A percentile compares a stretch with the other conserved stretches of the same genome.
These are phyloP conservation scores for Aspergillus hancockii DNA, from an alignment of 495 filamentous ascomycete genomes.

Conservation along the genomic window DNA sequence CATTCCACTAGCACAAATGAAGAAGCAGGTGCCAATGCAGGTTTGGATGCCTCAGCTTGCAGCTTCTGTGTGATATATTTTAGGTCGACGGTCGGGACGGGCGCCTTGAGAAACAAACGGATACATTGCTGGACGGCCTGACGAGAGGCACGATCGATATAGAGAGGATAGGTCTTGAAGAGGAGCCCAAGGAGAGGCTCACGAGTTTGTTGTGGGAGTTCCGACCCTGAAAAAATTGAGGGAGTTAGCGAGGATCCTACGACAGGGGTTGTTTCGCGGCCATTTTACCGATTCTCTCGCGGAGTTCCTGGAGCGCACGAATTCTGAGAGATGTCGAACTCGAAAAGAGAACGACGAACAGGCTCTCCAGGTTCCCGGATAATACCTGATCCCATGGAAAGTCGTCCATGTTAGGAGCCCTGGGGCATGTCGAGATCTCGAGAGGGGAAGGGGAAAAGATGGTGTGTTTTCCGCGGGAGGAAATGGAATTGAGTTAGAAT, in stretches of 20 bases:
- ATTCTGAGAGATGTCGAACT: constrained; percentile 51
- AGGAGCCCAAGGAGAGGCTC: constrained; percentile 64
- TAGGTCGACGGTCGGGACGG: constrained; percentile 50
- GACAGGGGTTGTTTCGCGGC: constrained; percentile 8
- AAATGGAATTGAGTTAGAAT: constrained; percentile 9
- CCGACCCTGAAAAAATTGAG: constrained; percentile 26
- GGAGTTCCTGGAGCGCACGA: constrained; percentile 50
- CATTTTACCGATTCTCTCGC: constrained; percentile 45
- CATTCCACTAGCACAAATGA: constrained; percentile 91
- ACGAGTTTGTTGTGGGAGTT: constrained; percentile 36
- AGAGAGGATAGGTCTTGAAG: constrained; percentile 83
- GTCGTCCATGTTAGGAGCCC: constrained; percentile 44
- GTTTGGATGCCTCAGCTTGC: constrained; percentile 67
- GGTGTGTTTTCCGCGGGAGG: constrained; percentile 24
- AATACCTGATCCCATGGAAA: constrained; percentile 53
- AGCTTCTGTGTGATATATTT: constrained; percentile 59
- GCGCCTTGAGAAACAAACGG: constrained; percentile 58
- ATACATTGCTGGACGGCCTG: constrained; percentile 79
- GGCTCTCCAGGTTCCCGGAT: constrained; percentile 47
- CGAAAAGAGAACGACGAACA: constrained; percentile 46
- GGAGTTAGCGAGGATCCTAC: constrained; percentile 2
- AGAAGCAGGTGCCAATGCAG: constrained; percentile 70
- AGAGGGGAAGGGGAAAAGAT: constrained; percentile 15
- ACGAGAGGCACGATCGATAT: constrained; percentile 81
- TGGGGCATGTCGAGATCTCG: constrained; percentile 28